phyloP scores from a whole-genome alignment of 2,329 filamentous ascomycete genomes.

The Monilinia fructicola region DNA sequence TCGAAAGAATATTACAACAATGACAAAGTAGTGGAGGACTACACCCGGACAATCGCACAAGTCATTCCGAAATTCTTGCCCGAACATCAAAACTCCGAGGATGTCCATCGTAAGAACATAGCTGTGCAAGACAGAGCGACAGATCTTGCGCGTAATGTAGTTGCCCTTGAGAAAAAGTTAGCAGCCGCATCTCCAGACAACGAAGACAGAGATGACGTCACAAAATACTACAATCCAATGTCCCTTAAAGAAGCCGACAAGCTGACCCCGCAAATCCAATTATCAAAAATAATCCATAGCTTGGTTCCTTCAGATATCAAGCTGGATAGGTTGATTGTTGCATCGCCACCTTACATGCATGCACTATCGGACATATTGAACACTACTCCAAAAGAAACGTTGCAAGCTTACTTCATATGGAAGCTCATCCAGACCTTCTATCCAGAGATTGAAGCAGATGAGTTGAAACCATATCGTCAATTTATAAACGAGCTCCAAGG shows the following conservation, averaged over 20 bases:
- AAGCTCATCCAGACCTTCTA: slow-evolving; percentile 57
- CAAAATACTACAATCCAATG: slow-evolving; percentile 67
- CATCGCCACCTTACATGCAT: slow-evolving; percentile 59
- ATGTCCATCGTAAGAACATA: slow-evolving; percentile 24
- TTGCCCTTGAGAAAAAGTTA: slow-evolving; percentile 62
- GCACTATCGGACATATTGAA: slow-evolving; percentile 56
- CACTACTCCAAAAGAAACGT: slow-evolving; percentile 52
- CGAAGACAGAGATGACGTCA: slow-evolving; percentile 60
- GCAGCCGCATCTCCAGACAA: slow-evolving; percentile 58
- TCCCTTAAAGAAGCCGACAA: slow-evolving; percentile 54
- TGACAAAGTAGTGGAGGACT: slow-evolving; percentile 51
- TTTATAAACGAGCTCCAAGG: slow-evolving; percentile 62
- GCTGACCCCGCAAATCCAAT: slow-evolving; percentile 56
- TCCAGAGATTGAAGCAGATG: slow-evolving; percentile 56
- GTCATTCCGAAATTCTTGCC: slow-evolving; percentile 34
- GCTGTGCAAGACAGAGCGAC: slow-evolving; percentile 25
- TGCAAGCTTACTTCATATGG: slow-evolving; percentile 65
- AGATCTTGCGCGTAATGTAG: slow-evolving; percentile 44
- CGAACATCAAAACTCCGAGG: slow-evolving; percentile 24
- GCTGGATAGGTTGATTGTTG: slow-evolving; percentile 56
- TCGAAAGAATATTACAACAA: slow-evolving; percentile 62
- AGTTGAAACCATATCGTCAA: slow-evolving; percentile 57
- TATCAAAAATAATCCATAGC: slow-evolving; percentile 52
- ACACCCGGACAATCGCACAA: slow-evolving; percentile 46
- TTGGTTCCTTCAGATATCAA: slow-evolving; percentile 53